Conservation (phyloP, 2,329 filamentous ascomycete genomes). For the Alternaria metachromatica region DNA sequence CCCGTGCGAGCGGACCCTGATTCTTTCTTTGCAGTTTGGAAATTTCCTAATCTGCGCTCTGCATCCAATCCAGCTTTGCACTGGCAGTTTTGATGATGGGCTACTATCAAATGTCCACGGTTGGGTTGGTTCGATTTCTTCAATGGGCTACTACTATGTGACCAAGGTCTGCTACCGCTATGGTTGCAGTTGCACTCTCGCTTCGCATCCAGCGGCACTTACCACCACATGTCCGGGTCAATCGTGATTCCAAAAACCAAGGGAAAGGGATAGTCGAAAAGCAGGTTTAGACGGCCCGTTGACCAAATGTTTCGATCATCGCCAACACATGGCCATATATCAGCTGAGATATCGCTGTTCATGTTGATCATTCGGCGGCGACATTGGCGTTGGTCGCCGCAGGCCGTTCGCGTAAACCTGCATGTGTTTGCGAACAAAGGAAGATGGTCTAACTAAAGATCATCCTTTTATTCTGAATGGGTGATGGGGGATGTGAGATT, state of each 20-base stretch:
- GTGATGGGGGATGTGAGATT: background rate
- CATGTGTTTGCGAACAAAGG: background rate
- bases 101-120: no score
- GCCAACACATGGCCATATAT: background rate
- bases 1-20: constrained; percentile 1
- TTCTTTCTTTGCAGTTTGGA: background rate
- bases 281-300: constrained; percentile 2
- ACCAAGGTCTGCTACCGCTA: background rate
- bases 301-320: background rate
- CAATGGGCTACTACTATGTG: background rate
- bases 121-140: no score
- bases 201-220: background rate
- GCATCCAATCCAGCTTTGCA: background rate
- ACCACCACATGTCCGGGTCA: background rate
- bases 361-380: background rate
- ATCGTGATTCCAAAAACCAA: background rate
- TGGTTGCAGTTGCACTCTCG: background rate
- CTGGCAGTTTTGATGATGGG: background rate
- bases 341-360: background rate
- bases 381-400: background rate
- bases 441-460: background rate
- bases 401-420: background rate
- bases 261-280: background rate
- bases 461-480: background rate
- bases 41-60: background rate